Conservation (phyloP, 2,329 filamentous ascomycete genomes). For the Dryadomyces quercivorus region DNA sequence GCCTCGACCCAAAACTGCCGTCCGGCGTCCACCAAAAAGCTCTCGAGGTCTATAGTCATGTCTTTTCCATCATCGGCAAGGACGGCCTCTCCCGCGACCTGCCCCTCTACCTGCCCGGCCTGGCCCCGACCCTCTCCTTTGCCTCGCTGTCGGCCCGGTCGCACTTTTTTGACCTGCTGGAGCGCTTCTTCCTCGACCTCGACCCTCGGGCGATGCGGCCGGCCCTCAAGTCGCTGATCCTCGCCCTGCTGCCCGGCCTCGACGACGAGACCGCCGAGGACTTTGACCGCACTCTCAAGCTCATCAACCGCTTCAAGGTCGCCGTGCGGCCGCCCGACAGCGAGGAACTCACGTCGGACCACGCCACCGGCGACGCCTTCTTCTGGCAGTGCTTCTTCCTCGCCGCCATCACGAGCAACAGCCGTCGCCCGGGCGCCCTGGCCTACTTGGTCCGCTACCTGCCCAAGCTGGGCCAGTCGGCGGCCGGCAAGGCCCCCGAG, state of each 20-base stretch:
- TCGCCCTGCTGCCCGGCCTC: constrained; percentile 79
- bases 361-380: constrained; percentile 62
- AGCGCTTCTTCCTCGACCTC: constrained; percentile 64
- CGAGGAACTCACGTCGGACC: constrained; percentile 36
- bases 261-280: constrained; percentile 97
- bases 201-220: constrained; percentile 63
- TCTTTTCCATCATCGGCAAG: constrained; percentile 76
- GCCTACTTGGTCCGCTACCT: constrained; percentile 73
- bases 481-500: constrained; percentile 4
- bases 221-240: constrained; percentile 77
- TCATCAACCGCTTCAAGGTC: constrained; percentile 66
- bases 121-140: constrained; percentile 83
- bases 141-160: constrained; percentile 85
- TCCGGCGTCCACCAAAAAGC: constrained; percentile 97
- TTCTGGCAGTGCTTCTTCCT: constrained; percentile 99
- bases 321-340: constrained; percentile 45
- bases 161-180: constrained; percentile 71
- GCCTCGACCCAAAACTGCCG: constrained; percentile 81
- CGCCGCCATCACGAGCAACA: constrained; percentile 80
- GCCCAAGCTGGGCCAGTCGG: constrained; percentile 50
- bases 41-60: constrained; percentile 81
- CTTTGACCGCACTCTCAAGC: constrained; percentile 73
- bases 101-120: constrained; percentile 76
- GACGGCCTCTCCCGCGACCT: constrained; percentile 74
- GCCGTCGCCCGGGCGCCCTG: constrained; percentile 71